Conservation (phyloP, 495 filamentous ascomycete genomes). For the Penicillium crystallinum region DNA sequence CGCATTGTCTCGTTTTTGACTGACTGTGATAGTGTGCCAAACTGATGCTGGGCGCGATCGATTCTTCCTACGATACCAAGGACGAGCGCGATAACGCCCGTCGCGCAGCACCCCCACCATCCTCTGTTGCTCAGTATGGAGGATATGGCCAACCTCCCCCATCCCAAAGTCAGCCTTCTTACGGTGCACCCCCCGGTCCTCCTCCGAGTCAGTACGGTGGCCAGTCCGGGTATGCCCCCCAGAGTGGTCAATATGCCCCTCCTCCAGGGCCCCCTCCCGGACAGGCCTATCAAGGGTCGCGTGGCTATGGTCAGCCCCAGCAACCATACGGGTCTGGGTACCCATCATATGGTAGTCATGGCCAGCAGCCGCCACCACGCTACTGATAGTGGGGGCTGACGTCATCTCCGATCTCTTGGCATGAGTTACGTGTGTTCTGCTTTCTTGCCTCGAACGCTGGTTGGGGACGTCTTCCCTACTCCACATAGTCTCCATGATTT, state of each 20-base stretch:
- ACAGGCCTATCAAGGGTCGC: constrained; percentile 6
- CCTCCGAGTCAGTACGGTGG: constrained; percentile 8
- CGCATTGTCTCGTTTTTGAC: neutral
- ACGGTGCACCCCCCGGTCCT: neutral
- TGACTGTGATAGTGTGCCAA: constrained; percentile 50
- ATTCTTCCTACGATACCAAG: constrained; percentile 59
- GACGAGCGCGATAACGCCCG: constrained; percentile 48
- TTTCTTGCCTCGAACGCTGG: too few species aligned
- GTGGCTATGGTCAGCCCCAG: constrained; percentile 19
- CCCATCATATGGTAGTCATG: too few species aligned
- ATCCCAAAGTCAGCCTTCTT: constrained; percentile 2
- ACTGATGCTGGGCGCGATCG: constrained; percentile 66
- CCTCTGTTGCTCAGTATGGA: neutral
- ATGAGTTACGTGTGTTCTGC: neutral
- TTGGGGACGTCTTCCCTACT: neutral
- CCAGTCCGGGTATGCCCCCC: constrained; percentile 15
- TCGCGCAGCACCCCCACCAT: constrained; percentile 13
- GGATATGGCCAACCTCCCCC: constrained; percentile 14
- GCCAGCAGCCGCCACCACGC: constrained; percentile 9
- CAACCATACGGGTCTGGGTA: constrained; percentile 15
- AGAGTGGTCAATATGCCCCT: neutral
- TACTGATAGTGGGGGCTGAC: constrained; percentile 20
- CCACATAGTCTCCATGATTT: neutral
- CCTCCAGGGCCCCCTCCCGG: constrained; percentile 15
- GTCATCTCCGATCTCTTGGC: constrained; percentile 3